These are phyloP conservation scores for Venturia asperata DNA, from an alignment of 2,329 filamentous ascomycete species.

Conservation along the genomic window DNA sequence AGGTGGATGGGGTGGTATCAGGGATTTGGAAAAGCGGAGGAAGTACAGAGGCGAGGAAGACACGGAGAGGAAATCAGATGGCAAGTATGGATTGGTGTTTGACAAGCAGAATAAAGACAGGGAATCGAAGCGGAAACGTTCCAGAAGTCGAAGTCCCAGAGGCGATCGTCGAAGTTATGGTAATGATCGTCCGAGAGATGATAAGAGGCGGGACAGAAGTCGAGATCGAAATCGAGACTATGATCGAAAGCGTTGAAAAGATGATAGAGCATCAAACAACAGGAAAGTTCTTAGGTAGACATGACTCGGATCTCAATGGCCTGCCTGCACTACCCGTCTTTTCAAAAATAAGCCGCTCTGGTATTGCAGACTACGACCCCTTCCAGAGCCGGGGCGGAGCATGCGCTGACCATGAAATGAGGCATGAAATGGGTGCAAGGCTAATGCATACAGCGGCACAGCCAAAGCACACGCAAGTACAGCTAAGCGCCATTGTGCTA, in stretches of 20 bases:
- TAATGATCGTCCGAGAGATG: conserved; percentile 27
- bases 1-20: conserved; percentile 87
- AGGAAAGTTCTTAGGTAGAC: background rate
- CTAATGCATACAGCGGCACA: too few relatives aligned
- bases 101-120: conserved; percentile 61
- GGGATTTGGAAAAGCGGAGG: conserved; percentile 77
- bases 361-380: too few relatives aligned
- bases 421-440: too few relatives aligned
- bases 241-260: conserved; percentile 25
- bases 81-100: conserved; percentile 73
- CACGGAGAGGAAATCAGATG: conserved; percentile 36
- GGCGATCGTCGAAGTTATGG: background rate
- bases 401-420: too few relatives aligned
- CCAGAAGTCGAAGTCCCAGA: conserved; percentile 21
- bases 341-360: too few relatives aligned
- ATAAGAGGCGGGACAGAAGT: conserved; percentile 29
- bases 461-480: background rate
- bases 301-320: too few relatives aligned
- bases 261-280: background rate
- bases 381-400: too few relatives aligned
- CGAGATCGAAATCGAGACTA: conserved; percentile 36
- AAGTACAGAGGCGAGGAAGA: conserved; percentile 68
- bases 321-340: too few relatives aligned
- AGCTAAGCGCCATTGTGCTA: background rate
- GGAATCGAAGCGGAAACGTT: conserved; percentile 34